Base-by-base conservation (phyloP, 306 rosid species). In the Cicer yamashitae region DNA sequence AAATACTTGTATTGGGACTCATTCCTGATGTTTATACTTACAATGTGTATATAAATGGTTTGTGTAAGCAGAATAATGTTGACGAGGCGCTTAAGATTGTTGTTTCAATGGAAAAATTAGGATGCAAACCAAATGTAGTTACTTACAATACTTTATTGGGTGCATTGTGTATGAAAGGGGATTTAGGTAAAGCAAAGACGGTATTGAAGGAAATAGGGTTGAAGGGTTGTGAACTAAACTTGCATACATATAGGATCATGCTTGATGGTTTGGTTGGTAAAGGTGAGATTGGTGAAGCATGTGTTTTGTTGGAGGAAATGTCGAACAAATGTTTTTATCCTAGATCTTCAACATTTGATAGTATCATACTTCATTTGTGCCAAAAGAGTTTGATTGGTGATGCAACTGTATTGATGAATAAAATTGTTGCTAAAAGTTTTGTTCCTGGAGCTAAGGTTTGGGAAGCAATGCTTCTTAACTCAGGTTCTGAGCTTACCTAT, bases 1-100 rank as follows among this genome's bases (percentile, higher is more conserved):
- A 93, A 80, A 72, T 91, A 85, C 88, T 91, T 67, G 86, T 94
- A 8, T 82, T 84, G 43, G 96, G 98, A 41, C 84, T 90, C 43
- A 63, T 90, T 77, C 96, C 97, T 66, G 86, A 91, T 81, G 65
- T 86, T 44, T 86, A 82, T 86, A 86, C 94, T 22, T 90, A 91
- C 30, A 90, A 87, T 37, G 91, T 89, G 81, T 91, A 84, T 20
- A 81, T 91, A 67, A 80, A 77, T 79, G 96, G 92, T 70, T 82
- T 93, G 82, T 88, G 92, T 83, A 86, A 91, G 79, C 88, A 87
- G 84, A 82, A 80, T 22, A 82, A 88, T 9, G 63, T 85, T 12
- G 83, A 82, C 6, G 88, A 69, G 43, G 92, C 87, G 2, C 53
- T 88, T 69, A 61, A 83, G 77, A 83, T 87, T 77, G 77, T 83